Evolutionary conservation across 2,329 filamentous ascomycete genomes (phyloP), one percentile per base, ranked within the genome.

Genomic region (Colletotrichum tabaci): DNA sequence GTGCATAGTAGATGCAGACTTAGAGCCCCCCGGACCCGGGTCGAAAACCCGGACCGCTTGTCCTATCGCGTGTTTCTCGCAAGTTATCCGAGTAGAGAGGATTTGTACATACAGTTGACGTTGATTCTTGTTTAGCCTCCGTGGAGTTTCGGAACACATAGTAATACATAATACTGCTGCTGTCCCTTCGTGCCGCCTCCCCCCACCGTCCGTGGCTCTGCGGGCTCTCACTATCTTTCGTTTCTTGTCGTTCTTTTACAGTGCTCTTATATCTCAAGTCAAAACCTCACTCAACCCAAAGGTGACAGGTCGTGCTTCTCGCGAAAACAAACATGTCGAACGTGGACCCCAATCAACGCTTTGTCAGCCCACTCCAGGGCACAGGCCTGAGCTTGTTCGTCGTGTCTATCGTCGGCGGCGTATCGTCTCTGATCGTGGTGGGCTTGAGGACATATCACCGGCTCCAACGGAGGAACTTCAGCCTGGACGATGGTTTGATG

Each of bases 401-500:
- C 10, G 73, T 75, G 7, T 76, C 75, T 12, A 55, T 73, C 13
- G 71, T 73, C 26, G 74, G 75, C 10, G 74, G 67, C 38, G 21
- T 68, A 3, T 21, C 75, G n/a, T 74, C 75, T 9, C 3, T 73
- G 16, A 23, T 75, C 21, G 72, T 72, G 4, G 74, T 76, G 12
- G 66, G 72, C 7, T 52, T 74, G 46, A 69, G 75, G 49, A 72
- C 73, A 18, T 67, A 30, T 67, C 26, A 68, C 73, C 70, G 75
- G 21, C 9, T 74, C 4, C 56, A 52, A 12, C 60, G 52, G 9
- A 23, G 53, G 8, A 67, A 49, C 6, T 73, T 74, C 46, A 58
- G 62, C 30, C 40, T 73, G 15, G 73, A 75, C 40, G 73, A 75
- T 63, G 69, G 61, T 4, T 61, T 75, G 61, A 74, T 75, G 73